Evolutionary conservation across 345 rosid genomes (phyloP), one percentile per base, ranked within the genome.

Genomic region (Eucalyptus albens): DNA sequence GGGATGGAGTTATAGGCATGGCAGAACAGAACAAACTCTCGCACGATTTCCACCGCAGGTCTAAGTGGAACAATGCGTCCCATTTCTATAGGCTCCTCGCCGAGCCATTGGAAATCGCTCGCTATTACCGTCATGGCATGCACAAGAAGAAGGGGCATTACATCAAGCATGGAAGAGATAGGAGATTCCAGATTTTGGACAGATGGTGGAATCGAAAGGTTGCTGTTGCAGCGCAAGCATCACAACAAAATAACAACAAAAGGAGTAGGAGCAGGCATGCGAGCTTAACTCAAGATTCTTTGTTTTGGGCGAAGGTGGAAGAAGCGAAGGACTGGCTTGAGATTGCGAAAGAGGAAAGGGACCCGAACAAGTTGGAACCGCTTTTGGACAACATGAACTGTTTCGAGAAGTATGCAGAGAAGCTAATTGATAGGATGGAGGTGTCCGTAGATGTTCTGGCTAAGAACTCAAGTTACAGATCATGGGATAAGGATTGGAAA

Each of bases 51-150:
- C 92, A 92, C 86, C 88, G 82, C 15, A 88, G 94, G 37, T 89
- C 15, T 1, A 97, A 97, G 88, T 97, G 98, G 98, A 92, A 95
- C 4, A 90, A 95, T 62, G 93, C 95, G 53, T 90, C 98, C 10
- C 96, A 95, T 29, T 94, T 87, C 91, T 97, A 97, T 21, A 95
- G 90, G 91, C 98, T 97, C 33, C 93, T 96, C 8, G 94, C 94
- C 6, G 98, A 97, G 90, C 99, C 99, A 87, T 89, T 97, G 45
- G 99, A 97, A 88, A 96, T 97, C 21, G 99, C 99, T 0, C 88
- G 90, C 17, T 97, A 97, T 88, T 97, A 97, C 86, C 93, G 94
- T 42, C 49, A 65, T 19, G 94, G 89, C 8, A 67, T 2, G 88
- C 92, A 92, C 89, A 88, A 11, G 2, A 11, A 5, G 15, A 92